phyloP scores from a whole-genome alignment of 176 grass and related monocot species.

The Echinochloa phyllopogon region DNA sequence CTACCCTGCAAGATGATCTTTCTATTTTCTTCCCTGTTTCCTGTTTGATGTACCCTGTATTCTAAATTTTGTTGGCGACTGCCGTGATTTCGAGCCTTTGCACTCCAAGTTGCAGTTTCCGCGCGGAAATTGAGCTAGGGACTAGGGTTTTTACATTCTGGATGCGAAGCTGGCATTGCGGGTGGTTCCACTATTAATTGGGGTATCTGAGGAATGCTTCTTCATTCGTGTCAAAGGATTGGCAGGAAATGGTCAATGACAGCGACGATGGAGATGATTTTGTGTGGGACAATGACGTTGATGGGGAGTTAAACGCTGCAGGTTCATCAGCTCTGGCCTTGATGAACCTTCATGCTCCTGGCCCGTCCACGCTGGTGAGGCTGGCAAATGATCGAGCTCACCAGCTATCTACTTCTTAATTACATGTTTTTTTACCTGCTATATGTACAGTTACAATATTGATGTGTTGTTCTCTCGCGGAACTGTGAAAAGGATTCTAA shows the following conservation, averaged over 20 bases:
- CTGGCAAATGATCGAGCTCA: conserved; percentile 19
- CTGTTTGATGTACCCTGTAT: background rate
- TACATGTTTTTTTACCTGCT: conserved; percentile 6
- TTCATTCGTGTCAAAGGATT: conserved; percentile 40
- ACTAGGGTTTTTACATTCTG: background rate
- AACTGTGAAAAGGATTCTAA: conserved; percentile 37
- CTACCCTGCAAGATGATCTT: background rate
- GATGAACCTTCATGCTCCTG: conserved; percentile 32
- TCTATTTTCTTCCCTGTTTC: background rate
- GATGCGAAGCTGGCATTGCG: background rate
- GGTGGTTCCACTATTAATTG: background rate
- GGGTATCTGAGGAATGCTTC: background rate
- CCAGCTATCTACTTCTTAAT: conserved; percentile 3
- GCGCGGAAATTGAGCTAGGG: background rate
- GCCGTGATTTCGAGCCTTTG: background rate
- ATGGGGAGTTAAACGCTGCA: conserved; percentile 2
- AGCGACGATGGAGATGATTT: conserved; percentile 38
- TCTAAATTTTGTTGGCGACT: background rate
- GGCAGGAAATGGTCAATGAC: conserved; percentile 30
- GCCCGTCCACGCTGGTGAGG: background rate
- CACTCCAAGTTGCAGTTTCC: background rate
- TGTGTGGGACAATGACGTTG: conserved; percentile 41
- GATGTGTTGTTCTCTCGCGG: conserved; percentile 26
- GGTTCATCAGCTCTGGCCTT: background rate
- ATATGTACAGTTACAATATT: conserved; percentile 1